Base-by-base conservation (phyloP, 768 basidiomycete genomes). In the Russula olivacea region DNA sequence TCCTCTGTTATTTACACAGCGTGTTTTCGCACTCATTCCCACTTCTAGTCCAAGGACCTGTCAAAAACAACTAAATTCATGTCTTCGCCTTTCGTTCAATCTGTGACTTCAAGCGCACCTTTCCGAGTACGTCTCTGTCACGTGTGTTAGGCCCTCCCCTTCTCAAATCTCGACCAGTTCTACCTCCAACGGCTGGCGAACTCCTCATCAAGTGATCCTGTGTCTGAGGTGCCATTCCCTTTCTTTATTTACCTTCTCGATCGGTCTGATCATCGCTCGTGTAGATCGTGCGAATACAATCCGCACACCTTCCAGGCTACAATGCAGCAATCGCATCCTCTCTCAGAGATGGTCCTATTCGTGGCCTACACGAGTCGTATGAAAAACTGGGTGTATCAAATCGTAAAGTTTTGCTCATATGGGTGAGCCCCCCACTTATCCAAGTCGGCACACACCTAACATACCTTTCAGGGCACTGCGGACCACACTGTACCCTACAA, bases 261-360 rank as follows among this genome's bases (percentile, higher is more conserved):
- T 30, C 12, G 32, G 4, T 38, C 53, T 56, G 55, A 56, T 34
- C 40, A n/a, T 25, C 47, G 11, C 45, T 51, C 8, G 9, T 49
- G 32, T 64, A 88, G 83, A 85, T 91, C 59, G 84, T 90, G 0
- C 81, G 88, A n/a, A 75, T 89, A 14, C 89, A 91, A 73, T 87
- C 87, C 0, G 89, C 89, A 1, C 85, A 89, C 69, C 78, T 91
- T 6, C 81, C 85, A 0, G 83, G 89, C 4, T 91, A 83, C 71
- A 89, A 91, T 66, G 80, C 82, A 23, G 89, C 89, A 0, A 74
- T 91, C n/a, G 88, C 88, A 0, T 89, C 88, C 5, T 88, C 84
- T 3, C 75, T 91, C 28, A 81, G 88, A 38, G 81, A 87, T 43
- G 88, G 88, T 1, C 88, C 89, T 15, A 76, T 90, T 32, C 83